Conservation (phyloP, 1,284 basidiomycete genomes). For the Ceratobasidium sp. region DNA sequence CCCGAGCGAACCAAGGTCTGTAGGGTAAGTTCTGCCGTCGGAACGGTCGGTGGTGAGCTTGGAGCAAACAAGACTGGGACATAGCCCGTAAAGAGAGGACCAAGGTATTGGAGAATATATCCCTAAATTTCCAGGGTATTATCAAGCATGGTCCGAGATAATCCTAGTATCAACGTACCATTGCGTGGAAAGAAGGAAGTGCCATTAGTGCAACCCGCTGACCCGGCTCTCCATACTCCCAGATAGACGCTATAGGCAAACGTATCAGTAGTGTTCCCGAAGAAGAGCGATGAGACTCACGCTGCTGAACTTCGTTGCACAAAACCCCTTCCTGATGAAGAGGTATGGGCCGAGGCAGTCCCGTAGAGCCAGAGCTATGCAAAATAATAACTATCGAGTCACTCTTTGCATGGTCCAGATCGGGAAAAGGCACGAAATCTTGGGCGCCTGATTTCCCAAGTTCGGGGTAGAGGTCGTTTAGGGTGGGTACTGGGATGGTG, state of each 20-base stretch:
- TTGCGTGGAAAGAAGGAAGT: constrained; percentile 14
- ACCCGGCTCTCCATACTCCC: not conserved
- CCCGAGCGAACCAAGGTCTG: not conserved
- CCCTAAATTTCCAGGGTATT: not conserved
- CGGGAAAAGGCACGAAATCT: not conserved
- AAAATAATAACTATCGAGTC: constrained; percentile 8
- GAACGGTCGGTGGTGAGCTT: constrained; percentile 26
- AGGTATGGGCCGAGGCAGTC: constrained; percentile 1
- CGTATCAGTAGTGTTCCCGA: not conserved
- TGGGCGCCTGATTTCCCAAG: not conserved
- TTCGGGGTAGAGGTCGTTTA: not conserved
- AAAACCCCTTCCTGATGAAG: constrained; percentile 24
- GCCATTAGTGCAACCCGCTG: not conserved
- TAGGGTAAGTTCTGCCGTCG: constrained; percentile 37
- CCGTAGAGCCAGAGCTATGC: constrained; percentile 32
- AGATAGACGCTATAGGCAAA: not conserved
- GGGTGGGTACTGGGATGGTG: not conserved
- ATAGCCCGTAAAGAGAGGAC: too few species aligned
- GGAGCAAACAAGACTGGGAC: too few species aligned
- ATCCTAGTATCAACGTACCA: not conserved
- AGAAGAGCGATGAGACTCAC: not conserved
- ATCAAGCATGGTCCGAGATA: not conserved
- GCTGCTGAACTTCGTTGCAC: constrained; percentile 3
- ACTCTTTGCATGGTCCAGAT: not conserved
- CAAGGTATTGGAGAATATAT: not conserved